Evolutionary conservation across 257 asterid species (phyloP), one percentile per base, ranked within the genome.

Genomic region (Fraxinus americana): DNA sequence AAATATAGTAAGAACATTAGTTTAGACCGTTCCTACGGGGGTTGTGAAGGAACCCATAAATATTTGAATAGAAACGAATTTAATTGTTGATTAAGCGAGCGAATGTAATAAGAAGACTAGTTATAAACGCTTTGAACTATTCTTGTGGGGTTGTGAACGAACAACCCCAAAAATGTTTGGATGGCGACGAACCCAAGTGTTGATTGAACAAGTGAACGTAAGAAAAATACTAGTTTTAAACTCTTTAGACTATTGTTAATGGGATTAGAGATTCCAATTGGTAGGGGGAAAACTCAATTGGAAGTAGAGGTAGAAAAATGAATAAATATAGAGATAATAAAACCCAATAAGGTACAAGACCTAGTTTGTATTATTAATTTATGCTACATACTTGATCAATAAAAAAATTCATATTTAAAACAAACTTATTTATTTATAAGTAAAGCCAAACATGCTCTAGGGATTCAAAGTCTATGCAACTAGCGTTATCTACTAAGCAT

Each of bases 401-500:
- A 57, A 57, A 57, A 17, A 19, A n/a, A n/a, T 10, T 0, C 68
- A 23, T 23, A 61, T 23, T 54, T 54, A 25, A 23, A 25, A 61
- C 2, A 10, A 25, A 61, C 68, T 61, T 61, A 8, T n/a, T 57
- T 9, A 8, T 69, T 52, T 57, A 16, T 3, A 12, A 35, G 25
- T 68, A 34, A 54, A 34, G 6, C 48, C 54, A 52, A 45, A 41
- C 48, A 41, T 41, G n/a, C 66, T 36, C 25, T 34, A 32, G 43
- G 32, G 65, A 61, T 19, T 63, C 36, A 27, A 63, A 63, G 36
- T 63, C 69, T 63, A 71, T 66, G 27, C 50, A 34, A 27, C 48
- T 76, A 76, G 70, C 16, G 71, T 50, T 72, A 69, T 75, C 29
- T 29, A 76, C 6, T 7, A 35, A 29, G 82, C 82, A 78, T 78